Evolutionary conservation across 129 eudicot species (phyloP), one percentile per base, ranked within the genome.

Genomic region (Lonicera japonica): DNA sequence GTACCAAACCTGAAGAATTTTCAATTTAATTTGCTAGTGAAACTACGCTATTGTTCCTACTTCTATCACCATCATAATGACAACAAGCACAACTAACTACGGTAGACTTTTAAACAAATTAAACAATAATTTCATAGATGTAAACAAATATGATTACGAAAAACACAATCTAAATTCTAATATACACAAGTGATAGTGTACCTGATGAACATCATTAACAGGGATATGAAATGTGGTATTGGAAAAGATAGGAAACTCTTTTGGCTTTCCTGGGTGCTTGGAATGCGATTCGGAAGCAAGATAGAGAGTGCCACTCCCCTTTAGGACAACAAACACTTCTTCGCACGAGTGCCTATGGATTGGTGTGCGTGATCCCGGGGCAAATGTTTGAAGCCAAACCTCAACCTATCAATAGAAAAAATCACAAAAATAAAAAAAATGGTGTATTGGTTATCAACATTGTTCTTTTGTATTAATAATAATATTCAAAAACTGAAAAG

Each of bases 151-250:
- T 8, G 50, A 43, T 1, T 8, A 43, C 21, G 5, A 50, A 12
- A 5, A 5, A 5, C 21, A 16, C n/a, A n/a, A n/a, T n/a, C n/a
- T n/a, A 50, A 1, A 50, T 50, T 48, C 25, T 45, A 48, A 25
- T 15, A 48, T 10, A 17, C 18, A 11, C 24, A 47, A 46, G 11
- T 15, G 1, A 50, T 46, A 29, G 58, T 25, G 38, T 79, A 91
- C 97, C 97, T 91, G 97, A 75, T 91, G 97, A 73, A 54, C 97
- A 60, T 91, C 96, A 77, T 91, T 87, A 64, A 84, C 82, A 14
- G 97, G 95, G 74, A 91, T 54, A 60, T 68, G 74, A 70, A 91
- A 87, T 10, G 97, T 91, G 75, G 88, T 79, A 71, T 91, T 91
- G 17, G 87, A 24, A 59, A 73, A 91, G 55, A 91, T 68, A 2